phyloP scores from a whole-genome alignment of 2,329 filamentous ascomycete genomes.

The Pochonia chlamydosporia region DNA sequence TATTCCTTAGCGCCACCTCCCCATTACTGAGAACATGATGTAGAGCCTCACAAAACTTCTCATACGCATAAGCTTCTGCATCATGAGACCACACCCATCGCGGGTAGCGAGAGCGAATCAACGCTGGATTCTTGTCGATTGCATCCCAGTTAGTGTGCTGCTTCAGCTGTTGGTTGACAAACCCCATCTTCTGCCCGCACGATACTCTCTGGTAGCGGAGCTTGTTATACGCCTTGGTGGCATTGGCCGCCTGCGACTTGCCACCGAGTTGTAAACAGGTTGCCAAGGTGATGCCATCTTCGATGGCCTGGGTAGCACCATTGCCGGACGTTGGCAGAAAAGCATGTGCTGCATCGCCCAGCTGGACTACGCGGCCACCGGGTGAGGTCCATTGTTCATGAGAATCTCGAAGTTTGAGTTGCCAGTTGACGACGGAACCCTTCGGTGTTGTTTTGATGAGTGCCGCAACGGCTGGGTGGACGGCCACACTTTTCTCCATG shows the following conservation, averaged over 20 bases:
- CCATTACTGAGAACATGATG: constrained; percentile 1
- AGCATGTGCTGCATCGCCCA: constrained; percentile 15
- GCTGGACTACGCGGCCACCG: constrained; percentile 12
- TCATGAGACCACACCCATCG: constrained; percentile 8
- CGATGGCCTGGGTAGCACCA: constrained; percentile 15
- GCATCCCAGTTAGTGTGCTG: neutral
- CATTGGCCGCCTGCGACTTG: neutral
- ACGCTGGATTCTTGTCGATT: constrained; percentile 1
- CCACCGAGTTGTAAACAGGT: constrained; percentile 12
- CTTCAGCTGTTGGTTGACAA: constrained; percentile 6
- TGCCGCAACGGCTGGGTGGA: constrained; percentile 1
- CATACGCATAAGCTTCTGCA: constrained; percentile 7
- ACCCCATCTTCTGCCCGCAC: constrained; percentile 7
- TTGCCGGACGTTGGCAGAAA: constrained; percentile 14
- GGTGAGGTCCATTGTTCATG: constrained; percentile 11
- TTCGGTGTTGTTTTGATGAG: constrained; percentile 2
- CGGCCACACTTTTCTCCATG: neutral
- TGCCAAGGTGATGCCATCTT: constrained; percentile 14
- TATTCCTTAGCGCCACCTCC: neutral
- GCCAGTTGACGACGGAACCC: constrained; percentile 12
- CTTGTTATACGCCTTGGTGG: constrained; percentile 3
- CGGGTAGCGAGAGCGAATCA: constrained; percentile 2
- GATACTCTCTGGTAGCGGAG: constrained; percentile 7
- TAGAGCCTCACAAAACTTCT: constrained; percentile 6
- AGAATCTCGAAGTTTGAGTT: constrained; percentile 11